Base-by-base conservation (phyloP, 2,329 filamentous ascomycete genomes). In the Epichloe amarillans region DNA sequence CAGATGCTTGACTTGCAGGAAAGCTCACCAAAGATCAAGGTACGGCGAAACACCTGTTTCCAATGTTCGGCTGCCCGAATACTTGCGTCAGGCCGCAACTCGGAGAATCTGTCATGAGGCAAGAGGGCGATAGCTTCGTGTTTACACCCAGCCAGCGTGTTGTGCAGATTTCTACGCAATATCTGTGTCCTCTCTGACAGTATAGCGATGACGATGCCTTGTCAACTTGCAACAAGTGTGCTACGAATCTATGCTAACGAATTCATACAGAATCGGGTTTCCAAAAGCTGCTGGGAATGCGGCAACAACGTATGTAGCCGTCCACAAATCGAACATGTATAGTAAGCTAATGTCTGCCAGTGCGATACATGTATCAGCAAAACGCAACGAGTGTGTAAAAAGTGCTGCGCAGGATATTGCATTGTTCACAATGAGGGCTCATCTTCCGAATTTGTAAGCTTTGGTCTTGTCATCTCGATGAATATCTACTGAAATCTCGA, bases 391-490 rank as follows among this genome's bases (percentile, higher is more conserved):
- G 75, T 72, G 36, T 96, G 90, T 64, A 75, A 72, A 72, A 54
- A 75, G 52, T 95, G 90, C 66, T 76, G 76, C 41, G 84, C 85
- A 50, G 86, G 86, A 49, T 95, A 94, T 64, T 96, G 90, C 65
- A 76, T 84, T 53, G 75, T 84, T 51, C 88, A 95, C 63, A 89
- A 94, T 57, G 86, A 89, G 57, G 86, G 87, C 15, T 91, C 85
- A 40, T 86, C 83, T 12, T 68, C 74, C n/a, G 82, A 74, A 37
- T 66, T 72, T 57, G 75, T 78, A 61, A 70, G 73, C 69, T 26
- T 37, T 14, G 8, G 17, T 23, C 33, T 21, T 30, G 15, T 41
- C 8, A 23, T 21, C 14, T 23, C 12, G 23, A 5, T 21, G 30
- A 19, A 15, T 10, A n/a, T n/a, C 4, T 53, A 54, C 67, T 70